Evolutionary conservation across 805 yeast species (phyloP), one percentile per base, ranked within the genome.

Genomic region (Yamadazyma insecticola): DNA sequence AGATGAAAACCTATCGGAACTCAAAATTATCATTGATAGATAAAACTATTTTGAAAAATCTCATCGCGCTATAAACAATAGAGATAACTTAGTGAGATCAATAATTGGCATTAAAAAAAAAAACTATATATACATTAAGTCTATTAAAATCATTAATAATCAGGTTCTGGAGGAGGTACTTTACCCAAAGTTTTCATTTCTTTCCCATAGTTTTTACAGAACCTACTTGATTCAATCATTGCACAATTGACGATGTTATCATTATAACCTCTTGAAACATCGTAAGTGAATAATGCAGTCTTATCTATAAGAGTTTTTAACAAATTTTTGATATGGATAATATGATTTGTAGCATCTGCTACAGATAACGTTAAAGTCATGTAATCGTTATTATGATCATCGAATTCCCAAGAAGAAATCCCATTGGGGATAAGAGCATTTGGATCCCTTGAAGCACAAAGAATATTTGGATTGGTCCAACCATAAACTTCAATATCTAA

Each of bases 401-500:
- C 28, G 6, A 48, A 30, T 3, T 20, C 32, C 63, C 64, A 59
- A 11, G 36, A 43, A 2, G 57, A 48, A 20, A 60, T 52, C 5
- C 64, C 63, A 41, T 60, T 60, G 0, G 66, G 60, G n/a, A 60
- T 52, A 12, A 60, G 39, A 3, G 51, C 59, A 31, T 54, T 57
- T 6, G 57, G 47, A 23, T 50, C 57, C 13, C 36, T 23, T 6
- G 49, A 39, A 3, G 38, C 43, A 40, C 66, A 63, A 5, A 55
- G 33, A 4, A 48, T 41, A 8, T 39, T 36, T 5, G 50, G 49
- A 24, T 40, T 35, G 17, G 51, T 44, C 63, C 59, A 54, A 1
- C 55, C 53, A 24, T 49, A 28, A 5, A 59, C 49, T 2, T 59
- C 59, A 16, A 59, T 40, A 26, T 50, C 54, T 24, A 57, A 50